Evolutionary conservation across 1,284 basidiomycete genomes (phyloP), one percentile per base, ranked within the genome.

Genomic region (Apiotrichum gracile): DNA sequence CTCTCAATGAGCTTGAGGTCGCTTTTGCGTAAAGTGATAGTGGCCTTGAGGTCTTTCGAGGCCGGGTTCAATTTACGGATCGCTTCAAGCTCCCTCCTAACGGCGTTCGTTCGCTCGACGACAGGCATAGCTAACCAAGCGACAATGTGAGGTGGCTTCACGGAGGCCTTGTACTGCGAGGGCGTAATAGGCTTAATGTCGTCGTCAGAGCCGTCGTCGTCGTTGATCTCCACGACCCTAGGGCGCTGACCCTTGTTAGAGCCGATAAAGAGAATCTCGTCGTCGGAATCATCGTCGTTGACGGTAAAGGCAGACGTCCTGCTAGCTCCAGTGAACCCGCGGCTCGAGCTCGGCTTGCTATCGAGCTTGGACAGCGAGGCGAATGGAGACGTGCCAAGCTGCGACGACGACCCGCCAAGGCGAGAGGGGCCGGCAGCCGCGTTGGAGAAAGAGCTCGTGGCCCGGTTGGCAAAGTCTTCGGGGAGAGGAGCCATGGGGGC

Each of bases 171-270:
- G 29, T 22, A 45, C 21, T 45, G 29, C 3, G 43, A 33, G 0
- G 44, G 29, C 12, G 50, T 17, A 1, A 12, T 40, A 19, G 38
- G 35, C 50, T 47, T 47, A n/a, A 41, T 10, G 2, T 48, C 38
- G 12, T 56, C 42, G 1, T 45, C 54, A 25, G 37, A 38, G 13
- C 31, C 16, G 31, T 56, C 52, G 26, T 56, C 51, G 37, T 53
- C 54, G 47, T 52, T 47, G 13, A 38, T 42, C 27, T 52, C 45
- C 35, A 48, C 31, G 16, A 40, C 39, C 39, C 16, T 31, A n/a
- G n/a, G n/a, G 31, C 10, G 12, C 31, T 31, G 12, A 31, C 12
- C 31, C 31, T 41, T 22, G 17, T 33, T 49, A 29, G 24, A 10
- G 29, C 47, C 47, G 8, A 52, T 12, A 19, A 52, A 52, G 21